Evolutionary conservation across 139 green algal species (phyloP), one percentile per base, ranked within the genome.

Genomic region (Chlamydomonas sp.): DNA sequence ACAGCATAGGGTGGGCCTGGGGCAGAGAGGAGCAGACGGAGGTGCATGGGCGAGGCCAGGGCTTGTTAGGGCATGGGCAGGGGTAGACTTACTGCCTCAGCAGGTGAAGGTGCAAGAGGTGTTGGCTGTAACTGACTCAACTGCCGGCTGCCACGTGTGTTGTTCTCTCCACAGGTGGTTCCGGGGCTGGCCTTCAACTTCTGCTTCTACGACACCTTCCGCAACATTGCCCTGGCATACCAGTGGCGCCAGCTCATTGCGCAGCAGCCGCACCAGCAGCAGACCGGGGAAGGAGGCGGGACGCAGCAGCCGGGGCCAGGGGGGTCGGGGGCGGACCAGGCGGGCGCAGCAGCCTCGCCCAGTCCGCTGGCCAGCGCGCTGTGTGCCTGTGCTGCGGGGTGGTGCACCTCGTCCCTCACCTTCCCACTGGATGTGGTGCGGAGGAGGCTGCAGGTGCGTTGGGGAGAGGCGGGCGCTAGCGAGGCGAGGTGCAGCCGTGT

Each of bases 181-280:
- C 97, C 97, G 5, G 95, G 91, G 58, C 91, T 99, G 2, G 97
- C 97, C 15, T 95, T 99, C 79, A 99, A 99, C 82, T 99, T 98
- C 86, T 94, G 89, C 66, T 92, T 97, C 1, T 99, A 99, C 75
- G 97, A 98, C 83, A 92, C 81, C 63, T 91, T 94, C 75, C 89
- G 83, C 58, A 10, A 69, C 69, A 5, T 85, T 4, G 66, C 64
- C 1, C 5, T 87, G 16, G n/a, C 71, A 16, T 18, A 80, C 12
- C 78, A 80, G 12, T 68, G 74, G 58, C 20, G 4, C 63, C 2
- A 15, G 31, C 31, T 49, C 31, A 49, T 49, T 49, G 31, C 31
- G 31, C 31, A 49, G 6, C 59, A 17, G 49, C 14, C 5, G 62
- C 9, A 31, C 3, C 78, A 5, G 14, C 49, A 84, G 64, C 64